phyloP scores from a whole-genome alignment of 768 basidiomycete genomes.

The Leccinum variicolor region DNA sequence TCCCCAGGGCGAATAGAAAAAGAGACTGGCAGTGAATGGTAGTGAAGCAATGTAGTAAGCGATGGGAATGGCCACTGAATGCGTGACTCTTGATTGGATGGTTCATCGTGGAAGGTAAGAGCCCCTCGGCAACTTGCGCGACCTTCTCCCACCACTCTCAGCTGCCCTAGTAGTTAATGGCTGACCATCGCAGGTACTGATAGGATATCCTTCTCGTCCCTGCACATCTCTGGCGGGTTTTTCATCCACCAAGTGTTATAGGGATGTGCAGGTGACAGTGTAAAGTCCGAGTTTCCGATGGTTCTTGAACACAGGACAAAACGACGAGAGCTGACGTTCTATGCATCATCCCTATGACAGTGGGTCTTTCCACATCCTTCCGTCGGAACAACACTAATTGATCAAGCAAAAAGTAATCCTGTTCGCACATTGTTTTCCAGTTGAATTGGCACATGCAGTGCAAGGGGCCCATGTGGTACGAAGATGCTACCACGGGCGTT shows the following conservation, averaged over 20 bases:
- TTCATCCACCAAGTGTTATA: neutral
- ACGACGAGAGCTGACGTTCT: too few relatives aligned
- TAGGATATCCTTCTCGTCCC: neutral
- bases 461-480: neutral
- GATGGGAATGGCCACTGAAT: neutral
- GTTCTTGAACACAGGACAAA: too few relatives aligned
- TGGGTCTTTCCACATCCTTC: neutral
- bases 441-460: neutral
- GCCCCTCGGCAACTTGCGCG: neutral
- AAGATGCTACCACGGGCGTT: neutral
- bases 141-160: neutral
- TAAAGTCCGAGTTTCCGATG: too few relatives aligned
- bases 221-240: neutral
- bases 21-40: neutral
- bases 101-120: too few relatives aligned
- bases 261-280: neutral
- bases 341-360: neutral
- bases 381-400: neutral
- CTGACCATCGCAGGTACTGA: too few relatives aligned
- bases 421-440: neutral
- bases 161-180: too few relatives aligned
- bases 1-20: neutral
- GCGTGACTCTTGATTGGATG: too few relatives aligned
- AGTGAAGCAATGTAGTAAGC: neutral
- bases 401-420: neutral